Evolutionary conservation across 2,329 filamentous ascomycete species (phyloP).

Genomic region (Salinomyces thailandicus): DNA sequence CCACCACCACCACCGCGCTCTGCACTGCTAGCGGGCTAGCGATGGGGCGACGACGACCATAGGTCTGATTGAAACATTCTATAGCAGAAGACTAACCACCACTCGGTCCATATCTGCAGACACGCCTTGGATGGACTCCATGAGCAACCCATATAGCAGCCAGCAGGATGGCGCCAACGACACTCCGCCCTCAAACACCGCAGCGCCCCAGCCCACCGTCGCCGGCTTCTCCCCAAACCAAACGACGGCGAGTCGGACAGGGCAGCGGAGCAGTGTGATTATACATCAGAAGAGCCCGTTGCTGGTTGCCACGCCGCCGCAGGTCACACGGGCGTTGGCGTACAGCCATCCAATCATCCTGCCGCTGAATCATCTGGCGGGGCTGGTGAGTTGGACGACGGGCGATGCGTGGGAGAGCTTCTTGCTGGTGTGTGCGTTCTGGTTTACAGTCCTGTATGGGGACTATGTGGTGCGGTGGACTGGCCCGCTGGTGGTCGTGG

Average conservation of each 20-base stretch:
- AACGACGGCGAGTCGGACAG: slow-evolving; percentile 34
- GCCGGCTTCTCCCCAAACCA: slow-evolving; percentile 85
- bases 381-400: slow-evolving; percentile 86
- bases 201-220: slow-evolving; percentile 52
- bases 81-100: too few species aligned
- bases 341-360: slow-evolving; percentile 93
- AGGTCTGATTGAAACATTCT: too few species aligned
- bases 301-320: slow-evolving; percentile 83
- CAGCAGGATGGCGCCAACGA: slow-evolving; percentile 16
- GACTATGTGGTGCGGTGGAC: slow-evolving; percentile 70
- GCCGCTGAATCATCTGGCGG: slow-evolving; percentile 74
- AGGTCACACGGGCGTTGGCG: slow-evolving; percentile 84
- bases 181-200: slow-evolving; percentile 3
- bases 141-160: slow-evolving; percentile 20
- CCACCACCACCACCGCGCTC: too few species aligned
- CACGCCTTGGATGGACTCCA: slow-evolving; percentile 45
- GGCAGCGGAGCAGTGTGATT: slow-evolving; percentile 47
- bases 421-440: slow-evolving; percentile 72
- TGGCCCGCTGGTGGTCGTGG: slow-evolving; percentile 72
- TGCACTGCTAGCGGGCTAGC: too few species aligned
- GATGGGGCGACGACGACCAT: too few species aligned
- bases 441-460: slow-evolving; percentile 77
- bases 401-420: slow-evolving; percentile 97
- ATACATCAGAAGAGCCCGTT: slow-evolving; percentile 95
- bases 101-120: slow-evolving; percentile 21